Conservation (phyloP, 345 rosid genomes). For the Gossypium thurberi region DNA sequence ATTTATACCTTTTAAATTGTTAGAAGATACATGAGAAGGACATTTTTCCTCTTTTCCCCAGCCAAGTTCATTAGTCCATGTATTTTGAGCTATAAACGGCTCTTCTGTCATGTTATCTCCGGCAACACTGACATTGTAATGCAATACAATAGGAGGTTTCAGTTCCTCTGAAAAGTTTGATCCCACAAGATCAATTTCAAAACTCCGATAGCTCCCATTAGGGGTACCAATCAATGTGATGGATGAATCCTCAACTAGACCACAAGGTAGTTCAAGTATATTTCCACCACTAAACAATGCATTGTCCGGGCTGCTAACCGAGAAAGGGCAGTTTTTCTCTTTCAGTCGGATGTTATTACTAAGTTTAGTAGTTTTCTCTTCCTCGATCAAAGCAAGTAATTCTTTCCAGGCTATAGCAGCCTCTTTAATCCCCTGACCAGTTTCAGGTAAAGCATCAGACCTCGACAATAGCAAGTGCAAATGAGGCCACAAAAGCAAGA, state of each 20-base stretch:
- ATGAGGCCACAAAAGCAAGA: slow-evolving; percentile 59
- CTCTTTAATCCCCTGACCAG: slow-evolving; percentile 71
- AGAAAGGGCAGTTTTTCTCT: slow-evolving; percentile 46
- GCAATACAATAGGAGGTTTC: slow-evolving; percentile 44
- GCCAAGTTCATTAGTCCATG: slow-evolving; percentile 63
- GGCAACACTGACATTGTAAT: slow-evolving; percentile 53
- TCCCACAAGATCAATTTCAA: slow-evolving; percentile 57
- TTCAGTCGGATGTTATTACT: slow-evolving; percentile 9
- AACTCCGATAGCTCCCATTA: slow-evolving; percentile 40
- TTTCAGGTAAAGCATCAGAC: slow-evolving; percentile 70
- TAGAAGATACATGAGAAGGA: slow-evolving; percentile 43
- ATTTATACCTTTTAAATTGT: slow-evolving; percentile 45
- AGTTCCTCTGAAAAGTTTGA: slow-evolving; percentile 36
- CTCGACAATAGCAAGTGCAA: slow-evolving; percentile 59
- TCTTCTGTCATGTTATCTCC: slow-evolving; percentile 59
- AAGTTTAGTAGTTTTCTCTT: slow-evolving; percentile 25
- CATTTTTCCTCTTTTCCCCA: slow-evolving; percentile 73
- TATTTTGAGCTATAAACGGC: slow-evolving; percentile 59
- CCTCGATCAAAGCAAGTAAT: slow-evolving; percentile 28
- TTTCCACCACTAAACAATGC: slow-evolving; percentile 25
- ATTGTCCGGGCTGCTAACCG: slow-evolving; percentile 30
- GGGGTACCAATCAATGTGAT: slow-evolving; percentile 72
- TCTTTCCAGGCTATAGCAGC: slow-evolving; percentile 62
- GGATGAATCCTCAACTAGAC: slow-evolving; percentile 69
- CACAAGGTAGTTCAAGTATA: slow-evolving; percentile 70